phyloP scores from a whole-genome alignment of 768 basidiomycete genomes.

The Erythrobasidium yunnanense region DNA sequence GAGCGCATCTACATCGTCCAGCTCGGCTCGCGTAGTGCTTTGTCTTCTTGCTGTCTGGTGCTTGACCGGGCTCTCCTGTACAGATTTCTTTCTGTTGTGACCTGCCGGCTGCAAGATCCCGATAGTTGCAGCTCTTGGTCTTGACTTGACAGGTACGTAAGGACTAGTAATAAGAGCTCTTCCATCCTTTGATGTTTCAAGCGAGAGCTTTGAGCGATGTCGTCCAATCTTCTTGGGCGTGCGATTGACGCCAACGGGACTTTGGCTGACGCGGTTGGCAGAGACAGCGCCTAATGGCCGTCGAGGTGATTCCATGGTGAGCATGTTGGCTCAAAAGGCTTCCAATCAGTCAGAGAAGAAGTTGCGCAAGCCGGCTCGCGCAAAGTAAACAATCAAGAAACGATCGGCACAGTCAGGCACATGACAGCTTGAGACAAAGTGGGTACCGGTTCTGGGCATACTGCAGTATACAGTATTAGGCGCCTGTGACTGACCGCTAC shows the following conservation, averaged over 20 bases:
- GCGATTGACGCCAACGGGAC: not conserved
- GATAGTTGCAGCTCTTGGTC: not conserved
- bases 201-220: conserved; percentile 4
- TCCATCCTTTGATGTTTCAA: conserved; percentile 8
- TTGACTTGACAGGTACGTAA: not conserved
- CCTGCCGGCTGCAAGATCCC: no score
- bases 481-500: no score
- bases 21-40: not conserved
- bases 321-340: no score
- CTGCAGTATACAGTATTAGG: no score
- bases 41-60: not conserved
- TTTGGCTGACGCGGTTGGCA: not conserved
- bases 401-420: no score
- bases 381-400: no score
- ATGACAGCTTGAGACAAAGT: no score
- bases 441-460: no score
- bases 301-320: not conserved
- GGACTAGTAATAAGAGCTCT: not conserved
- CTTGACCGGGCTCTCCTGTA: no score
- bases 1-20: not conserved
- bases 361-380: no score
- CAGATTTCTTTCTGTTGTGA: no score
- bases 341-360: no score
- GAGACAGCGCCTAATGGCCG: not conserved
- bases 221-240: not conserved